Evolutionary conservation across 2,329 filamentous ascomycete species (phyloP), one percentile per base, ranked within the genome.

Genomic region (Fusarium sp.): DNA sequence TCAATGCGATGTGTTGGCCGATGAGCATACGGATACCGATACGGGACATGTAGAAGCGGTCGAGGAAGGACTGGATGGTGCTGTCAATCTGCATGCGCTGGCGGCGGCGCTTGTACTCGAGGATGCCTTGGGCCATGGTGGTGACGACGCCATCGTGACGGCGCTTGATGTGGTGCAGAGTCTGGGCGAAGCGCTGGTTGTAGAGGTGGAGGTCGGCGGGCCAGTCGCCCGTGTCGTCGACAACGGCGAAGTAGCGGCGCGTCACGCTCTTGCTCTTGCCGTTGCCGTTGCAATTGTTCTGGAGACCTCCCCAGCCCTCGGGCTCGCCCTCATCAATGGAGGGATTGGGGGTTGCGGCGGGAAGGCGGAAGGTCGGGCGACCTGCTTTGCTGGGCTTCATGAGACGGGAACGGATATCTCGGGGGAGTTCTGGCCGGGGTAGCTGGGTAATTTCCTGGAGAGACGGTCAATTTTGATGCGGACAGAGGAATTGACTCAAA

Each of bases 11-110:
- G 85, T 99, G 96, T 81, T 99, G 96, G 56, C 96, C 96, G 76
- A 99, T 98, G 53, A 99, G 90, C 96, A 99, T 99, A 75, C 96
- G 93, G 74, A 99, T 99, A 72, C 96, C 96, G 77, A 99, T 99
- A 68, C 96, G 94, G 46, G 95, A 98, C 96, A 99, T 99, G 87
- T 99, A 99, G 83, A 99, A 99, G 64, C 96, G 93, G 83, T 99
- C 96, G 72, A 99, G 90, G 85, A 99, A 99, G 59, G 94, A 92
- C 81, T 99, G 96, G 64, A 99, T 98, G 75, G 95, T 97, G 79
- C 95, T 92, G 82, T 98, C 96, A 77, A 99, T 99, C 79, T 98
- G 96, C 92, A 98, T 96, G 57, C 96, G 91, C 86, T 99, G 96
- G 67, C 94, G 90, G 79, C 92, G 95, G 60, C 95, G 93, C 85